Conservation (phyloP, 495 filamentous ascomycete genomes). For the Neurospora hispaniola region DNA sequence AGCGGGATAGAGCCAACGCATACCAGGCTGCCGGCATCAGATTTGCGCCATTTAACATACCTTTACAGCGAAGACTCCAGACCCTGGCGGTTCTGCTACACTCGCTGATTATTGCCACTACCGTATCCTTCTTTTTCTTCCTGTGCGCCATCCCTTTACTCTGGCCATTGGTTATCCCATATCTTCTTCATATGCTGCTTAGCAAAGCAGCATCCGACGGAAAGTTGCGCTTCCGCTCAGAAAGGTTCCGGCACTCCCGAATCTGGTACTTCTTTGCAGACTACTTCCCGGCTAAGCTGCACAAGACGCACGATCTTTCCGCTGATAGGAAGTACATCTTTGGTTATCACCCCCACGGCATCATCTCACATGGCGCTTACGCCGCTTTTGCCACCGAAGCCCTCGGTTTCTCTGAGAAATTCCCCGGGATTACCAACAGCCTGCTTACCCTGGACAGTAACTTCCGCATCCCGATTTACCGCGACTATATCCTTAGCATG, state of each 20-base stretch:
- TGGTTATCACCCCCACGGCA: constrained; percentile 94
- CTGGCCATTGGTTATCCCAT: constrained; percentile 89
- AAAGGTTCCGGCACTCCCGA: constrained; percentile 58
- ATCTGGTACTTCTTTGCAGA: constrained; percentile 83
- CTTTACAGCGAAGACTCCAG: constrained; percentile 75
- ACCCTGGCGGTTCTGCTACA: constrained; percentile 79
- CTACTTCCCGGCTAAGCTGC: constrained; percentile 83
- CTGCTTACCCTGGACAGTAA: constrained; percentile 87
- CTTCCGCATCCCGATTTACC: constrained; percentile 87
- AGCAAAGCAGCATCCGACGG: constrained; percentile 69
- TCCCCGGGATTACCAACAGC: constrained; percentile 92
- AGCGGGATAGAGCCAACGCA: constrained; percentile 9
- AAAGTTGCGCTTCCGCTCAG: constrained; percentile 57
- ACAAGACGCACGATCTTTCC: constrained; percentile 70
- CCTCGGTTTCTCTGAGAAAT: constrained; percentile 76
- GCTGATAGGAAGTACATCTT: constrained; percentile 92
- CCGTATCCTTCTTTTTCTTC: constrained; percentile 78
- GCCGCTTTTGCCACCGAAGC: constrained; percentile 87
- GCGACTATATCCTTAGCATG: constrained; percentile 81
- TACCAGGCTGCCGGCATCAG: constrained; percentile 39
- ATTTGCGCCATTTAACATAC: constrained; percentile 82
- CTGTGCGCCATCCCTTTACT: constrained; percentile 79
- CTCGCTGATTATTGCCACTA: constrained; percentile 66
- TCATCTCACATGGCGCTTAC: constrained; percentile 92
- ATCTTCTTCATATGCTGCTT: constrained; percentile 72